Evolutionary conservation across 2,329 filamentous ascomycete species (phyloP), one percentile per base, ranked within the genome.

Genomic region (Monosporascus sp.): DNA sequence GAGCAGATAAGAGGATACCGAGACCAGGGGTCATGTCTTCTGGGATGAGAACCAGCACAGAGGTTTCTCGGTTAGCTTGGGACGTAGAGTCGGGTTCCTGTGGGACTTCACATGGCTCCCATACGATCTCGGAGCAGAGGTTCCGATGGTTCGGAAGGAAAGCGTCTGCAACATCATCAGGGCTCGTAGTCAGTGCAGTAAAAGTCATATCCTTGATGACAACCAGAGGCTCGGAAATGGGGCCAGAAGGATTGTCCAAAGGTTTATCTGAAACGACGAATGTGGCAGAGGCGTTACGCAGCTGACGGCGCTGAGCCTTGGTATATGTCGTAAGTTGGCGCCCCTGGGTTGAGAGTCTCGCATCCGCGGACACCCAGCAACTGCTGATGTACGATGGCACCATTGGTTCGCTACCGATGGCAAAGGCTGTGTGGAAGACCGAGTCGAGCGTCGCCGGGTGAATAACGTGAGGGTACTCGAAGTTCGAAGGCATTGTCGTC

Each of bases 361-460:
- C 61, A 2, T 65, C 56, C 1, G 72, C 70, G 0, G 77, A 73
- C n/a, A 82, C 64, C 49, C 73, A 78, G 5, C 81, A 61, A 37
- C 71, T 75, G 5, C 71, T 65, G 43, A 80, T 70, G 18, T 65
- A 72, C 0, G 74, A 74, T 0, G 79, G 78, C 0, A 81, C 73
- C 77, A 80, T 81, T 2, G 76, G 70, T 9, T 67, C 65, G 3
- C 69, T 66, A 5, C 74, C 69, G 3, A 80, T 66, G 6, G 72
- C 70, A 49, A 83, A 75, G 1, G 78, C 68, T 0, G 74, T 73
- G 51, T 85, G 81, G 24, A 85, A 75, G 64, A 83, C 75, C 3
- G 77, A 67, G 57, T 85, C 81, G 14, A 85, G 68, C 0, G 80
- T 82, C 4, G 77, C 74, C 0, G 81, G 81, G 56, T 85, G 81